Base-by-base conservation (phyloP, 306 rosid species). In the Sophora flavescens region DNA sequence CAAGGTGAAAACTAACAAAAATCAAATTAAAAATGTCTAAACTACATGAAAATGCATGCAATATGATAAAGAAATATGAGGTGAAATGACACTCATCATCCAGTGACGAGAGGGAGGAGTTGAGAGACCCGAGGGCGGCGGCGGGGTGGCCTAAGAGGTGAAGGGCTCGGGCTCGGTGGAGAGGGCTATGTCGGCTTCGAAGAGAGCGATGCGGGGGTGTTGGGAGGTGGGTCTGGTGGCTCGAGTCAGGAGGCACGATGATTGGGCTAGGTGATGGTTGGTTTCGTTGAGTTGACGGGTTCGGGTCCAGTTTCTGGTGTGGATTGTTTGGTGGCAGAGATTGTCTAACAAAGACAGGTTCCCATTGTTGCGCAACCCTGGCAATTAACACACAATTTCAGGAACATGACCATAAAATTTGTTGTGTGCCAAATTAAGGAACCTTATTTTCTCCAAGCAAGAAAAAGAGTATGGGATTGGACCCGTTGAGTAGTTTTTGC, bases 391-490 rank as follows among this genome's bases (percentile, higher is more conserved):
- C 5, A 95, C 77, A 14, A 26, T 30, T 52, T 95, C 97, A 2
- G 97, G 98, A 4, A 95, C 86, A 0, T 52, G 1, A 1, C 91
- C 96, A 4, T 79, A 92, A 8, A 95, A 67, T 10, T 62, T 9
- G 70, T 95, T 95, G 0, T 7, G 4, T 0, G 85, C 87, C 22
- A 95, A 52, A 35, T 81, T 83, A 10, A 95, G 64, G 6, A 30
- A 60, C 73, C 44, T 83, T 3, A 87, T 84, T 2, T 63, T 88
- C 1, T 52, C 63, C 41, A 95, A 76, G 80, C 98, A 92, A 1
- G 68, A 92, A 14, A 95, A 90, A 0, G 98, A 92, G 5, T 18
- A 6, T 0, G 99, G 97, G 2, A 95, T 90, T 1, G 97, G 97
- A 1, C 97, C 97, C 0, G 87, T 85, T 7, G 91, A 15, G 0